Conservation (phyloP, 768 basidiomycete genomes). For the Termitomyces sp. region DNA sequence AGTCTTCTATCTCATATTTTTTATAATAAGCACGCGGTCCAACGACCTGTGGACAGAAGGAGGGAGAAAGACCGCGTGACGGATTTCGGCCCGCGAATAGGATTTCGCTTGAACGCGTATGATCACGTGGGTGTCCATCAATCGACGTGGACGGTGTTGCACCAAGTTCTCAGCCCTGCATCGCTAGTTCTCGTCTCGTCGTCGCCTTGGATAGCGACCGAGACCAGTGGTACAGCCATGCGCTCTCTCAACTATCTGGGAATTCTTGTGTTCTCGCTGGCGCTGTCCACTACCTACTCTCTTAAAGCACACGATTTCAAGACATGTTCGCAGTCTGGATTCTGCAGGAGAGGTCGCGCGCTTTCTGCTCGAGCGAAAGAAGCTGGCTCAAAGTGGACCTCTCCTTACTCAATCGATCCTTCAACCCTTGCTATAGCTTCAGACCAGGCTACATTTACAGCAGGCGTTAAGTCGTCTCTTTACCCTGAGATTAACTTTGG, state of each 20-base stretch:
- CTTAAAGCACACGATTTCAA: conserved; percentile 89
- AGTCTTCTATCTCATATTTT: background rate
- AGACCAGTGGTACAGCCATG: conserved; percentile 19
- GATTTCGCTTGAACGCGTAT: background rate
- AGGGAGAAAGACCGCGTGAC: background rate
- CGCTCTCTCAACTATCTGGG: conserved; percentile 30
- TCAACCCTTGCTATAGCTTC: conserved; percentile 45
- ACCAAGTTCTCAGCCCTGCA: background rate
- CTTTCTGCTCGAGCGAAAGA: conserved; percentile 69
- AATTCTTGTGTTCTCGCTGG: conserved; percentile 27
- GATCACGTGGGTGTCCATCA: background rate
- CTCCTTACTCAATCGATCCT: conserved; percentile 78
- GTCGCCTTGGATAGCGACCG: background rate
- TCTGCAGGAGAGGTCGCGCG: conserved; percentile 83
- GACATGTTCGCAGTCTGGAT: conserved; percentile 89
- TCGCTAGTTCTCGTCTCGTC: background rate
- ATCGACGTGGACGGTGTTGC: background rate
- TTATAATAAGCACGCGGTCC: background rate
- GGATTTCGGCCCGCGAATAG: background rate
- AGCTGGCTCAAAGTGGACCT: conserved; percentile 58
- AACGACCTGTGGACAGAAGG: background rate
- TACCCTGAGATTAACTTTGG: conserved; percentile 82
- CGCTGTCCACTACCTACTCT: conserved; percentile 35
- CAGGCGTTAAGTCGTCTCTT: conserved; percentile 70
- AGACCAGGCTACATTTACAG: conserved; percentile 59